These are phyloP conservation scores for Podospora appendiculata DNA, from an alignment of 495 filamentous ascomycete species.

Conservation along the genomic window DNA sequence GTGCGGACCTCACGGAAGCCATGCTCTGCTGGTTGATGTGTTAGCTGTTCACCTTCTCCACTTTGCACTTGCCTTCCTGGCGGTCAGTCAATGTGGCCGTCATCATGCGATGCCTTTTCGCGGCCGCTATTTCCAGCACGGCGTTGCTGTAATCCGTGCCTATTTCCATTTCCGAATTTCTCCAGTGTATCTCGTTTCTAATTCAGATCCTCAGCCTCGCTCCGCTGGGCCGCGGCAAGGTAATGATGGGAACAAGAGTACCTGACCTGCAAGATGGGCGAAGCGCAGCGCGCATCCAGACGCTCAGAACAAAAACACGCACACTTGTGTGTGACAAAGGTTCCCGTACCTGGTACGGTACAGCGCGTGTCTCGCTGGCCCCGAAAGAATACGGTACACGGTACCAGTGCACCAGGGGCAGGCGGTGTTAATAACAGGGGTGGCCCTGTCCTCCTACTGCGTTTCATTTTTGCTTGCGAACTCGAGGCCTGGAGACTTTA, in stretches of 20 bases:
- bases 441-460: constrained; percentile 14
- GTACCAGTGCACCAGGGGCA: constrained; percentile 12
- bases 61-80: not conserved
- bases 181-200: not conserved
- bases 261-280: no score
- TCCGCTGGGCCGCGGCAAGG: no score
- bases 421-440: constrained; percentile 19
- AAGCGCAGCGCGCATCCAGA: no score
- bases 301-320: no score
- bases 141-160: not conserved
- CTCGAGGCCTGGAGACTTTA: constrained; percentile 18
- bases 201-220: no score
- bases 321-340: no score
- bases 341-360: no score
- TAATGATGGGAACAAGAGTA: no score
- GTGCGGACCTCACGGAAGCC: no score
- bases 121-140: constrained; percentile 12
- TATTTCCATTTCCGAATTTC: not conserved
- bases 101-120: not conserved
- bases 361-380: no score
- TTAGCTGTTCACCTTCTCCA: no score
- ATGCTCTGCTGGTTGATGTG: no score
- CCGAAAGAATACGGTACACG: constrained; percentile 7
- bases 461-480: constrained; percentile 26
- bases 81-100: not conserved